Evolutionary conservation across 768 basidiomycete species (phyloP), one percentile per base, ranked within the genome.

Genomic region (Mrakia gelida): DNA sequence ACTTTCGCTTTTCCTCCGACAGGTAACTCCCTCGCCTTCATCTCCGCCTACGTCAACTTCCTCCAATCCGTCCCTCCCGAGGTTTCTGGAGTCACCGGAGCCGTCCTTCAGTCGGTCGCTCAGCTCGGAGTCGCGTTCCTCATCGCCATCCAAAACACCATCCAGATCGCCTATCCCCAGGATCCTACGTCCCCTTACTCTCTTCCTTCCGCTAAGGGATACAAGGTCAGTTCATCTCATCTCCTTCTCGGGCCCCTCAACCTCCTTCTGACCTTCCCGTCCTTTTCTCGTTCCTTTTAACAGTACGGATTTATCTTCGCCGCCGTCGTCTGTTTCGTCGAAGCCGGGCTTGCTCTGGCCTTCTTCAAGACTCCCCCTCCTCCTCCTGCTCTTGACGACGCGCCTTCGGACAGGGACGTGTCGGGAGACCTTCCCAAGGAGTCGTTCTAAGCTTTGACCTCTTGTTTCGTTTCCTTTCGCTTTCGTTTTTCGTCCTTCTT

Each of bases 71-170:
- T 62, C n/a, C 81, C 83, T 2, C 78, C 81, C 8, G 79, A 80
- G 13, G 73, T 73, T 52, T 77, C 81, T n/a, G 82, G 83, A 15
- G 81, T 82, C n/a, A 81, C 79, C 23, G 81, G 82, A 32, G 83
- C 80, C 0, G 65, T 82, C 34, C 79, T 83, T 18, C 81, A 82
- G 73, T 77, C 77, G 0, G 80, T 82, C 54, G 75, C 81, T 18
- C 82, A 82, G 75, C 67, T 77, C 1, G 82, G 81, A 0, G 75
- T 81, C 23, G 83, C 81, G 18, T 73, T 82, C 32, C 81, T 79
- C 16, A 71, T 82, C 11, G 75, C 81, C 18, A 79, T 83, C 28
- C 81, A 82, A 56, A 70, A 34, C 26, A 70, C 67, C 67, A 70
- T 70, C 41, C 71, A 56, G 52, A 28, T 49, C 38, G 34, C 73